Conservation (phyloP, 208 protist genomes). For the Trypanosoma mega region DNA sequence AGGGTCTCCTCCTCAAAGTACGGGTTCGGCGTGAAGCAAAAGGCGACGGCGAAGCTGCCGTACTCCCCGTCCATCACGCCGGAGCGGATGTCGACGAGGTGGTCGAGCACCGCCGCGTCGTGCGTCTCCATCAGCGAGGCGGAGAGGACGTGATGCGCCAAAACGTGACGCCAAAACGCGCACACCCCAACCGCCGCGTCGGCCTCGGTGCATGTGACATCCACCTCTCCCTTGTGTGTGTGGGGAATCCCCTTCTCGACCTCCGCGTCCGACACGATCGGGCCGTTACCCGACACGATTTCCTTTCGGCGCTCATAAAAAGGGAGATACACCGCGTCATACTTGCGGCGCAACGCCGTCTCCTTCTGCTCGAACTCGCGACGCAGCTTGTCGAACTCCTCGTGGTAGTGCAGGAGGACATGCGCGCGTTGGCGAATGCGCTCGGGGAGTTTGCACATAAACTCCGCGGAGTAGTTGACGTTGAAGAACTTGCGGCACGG, state of each 20-base stretch:
- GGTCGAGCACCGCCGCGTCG: conserved; percentile 68
- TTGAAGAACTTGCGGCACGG: conserved; percentile 67
- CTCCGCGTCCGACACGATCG: conserved; percentile 60
- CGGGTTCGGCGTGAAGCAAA: conserved; percentile 82
- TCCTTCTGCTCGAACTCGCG: conserved; percentile 69
- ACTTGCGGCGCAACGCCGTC: conserved; percentile 61
- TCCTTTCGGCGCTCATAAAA: conserved; percentile 66
- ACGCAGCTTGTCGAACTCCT: conserved; percentile 57
- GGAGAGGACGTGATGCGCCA: conserved; percentile 70
- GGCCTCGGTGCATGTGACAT: conserved; percentile 15
- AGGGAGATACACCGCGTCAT: conserved; percentile 63
- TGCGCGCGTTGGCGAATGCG: conserved; percentile 77
- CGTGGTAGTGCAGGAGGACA: conserved; percentile 72
- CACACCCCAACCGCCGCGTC: conserved; percentile 36
- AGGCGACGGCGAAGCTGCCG: conserved; percentile 74
- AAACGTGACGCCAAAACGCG: conserved; percentile 74
- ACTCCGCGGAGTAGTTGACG: conserved; percentile 73
- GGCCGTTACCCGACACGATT: conserved; percentile 65
- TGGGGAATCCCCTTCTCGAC: conserved; percentile 62
- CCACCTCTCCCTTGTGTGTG: conserved; percentile 53
- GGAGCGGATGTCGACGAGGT: conserved; percentile 65
- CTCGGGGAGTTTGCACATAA: conserved; percentile 77
- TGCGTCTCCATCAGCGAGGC: conserved; percentile 64
- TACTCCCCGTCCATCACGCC: conserved; percentile 48
- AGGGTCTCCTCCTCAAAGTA: conserved; percentile 75